Conservation (phyloP, 176 grass and related monocot species). For the Poa annua region DNA sequence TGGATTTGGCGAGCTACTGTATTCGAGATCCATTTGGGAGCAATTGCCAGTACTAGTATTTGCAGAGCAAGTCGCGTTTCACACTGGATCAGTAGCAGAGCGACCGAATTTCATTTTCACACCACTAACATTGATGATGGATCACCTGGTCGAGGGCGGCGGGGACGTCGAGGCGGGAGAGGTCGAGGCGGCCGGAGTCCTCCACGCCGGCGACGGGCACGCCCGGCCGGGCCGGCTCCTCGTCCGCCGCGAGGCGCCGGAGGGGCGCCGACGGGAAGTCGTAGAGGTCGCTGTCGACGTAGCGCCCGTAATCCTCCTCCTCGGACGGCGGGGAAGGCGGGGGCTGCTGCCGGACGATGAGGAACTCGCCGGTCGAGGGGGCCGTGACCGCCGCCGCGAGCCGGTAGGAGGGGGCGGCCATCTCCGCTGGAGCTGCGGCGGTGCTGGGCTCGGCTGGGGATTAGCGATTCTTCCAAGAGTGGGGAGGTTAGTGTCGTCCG, state of each 20-base stretch:
- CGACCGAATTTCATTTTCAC: neutral
- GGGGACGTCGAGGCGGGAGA: slow-evolving; percentile 61
- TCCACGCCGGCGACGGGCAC: slow-evolving; percentile 43
- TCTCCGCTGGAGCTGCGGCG: neutral
- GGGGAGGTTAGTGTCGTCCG: too few species aligned
- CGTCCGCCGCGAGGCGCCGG: slow-evolving; percentile 32
- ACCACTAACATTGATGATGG: neutral
- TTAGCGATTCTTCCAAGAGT: too few species aligned
- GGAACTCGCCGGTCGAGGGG: slow-evolving; percentile 60
- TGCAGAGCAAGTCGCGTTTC: neutral
- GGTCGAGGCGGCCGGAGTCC: slow-evolving; percentile 44
- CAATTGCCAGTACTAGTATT: neutral
- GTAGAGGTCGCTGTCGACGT: slow-evolving; percentile 84
- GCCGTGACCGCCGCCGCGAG: slow-evolving; percentile 69
- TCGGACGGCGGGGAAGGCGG: slow-evolving; percentile 37
- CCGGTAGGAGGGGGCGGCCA: slow-evolving; percentile 45
- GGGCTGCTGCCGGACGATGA: slow-evolving; percentile 55
- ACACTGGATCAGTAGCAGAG: neutral
- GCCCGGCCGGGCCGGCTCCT: slow-evolving; percentile 31
- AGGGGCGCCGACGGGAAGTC: slow-evolving; percentile 80
- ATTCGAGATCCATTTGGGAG: neutral
- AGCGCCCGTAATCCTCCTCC: slow-evolving; percentile 69
- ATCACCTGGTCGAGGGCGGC: slow-evolving; percentile 68
- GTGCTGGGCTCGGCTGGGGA: too few species aligned
- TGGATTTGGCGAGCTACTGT: slow-evolving; percentile 7